Base-by-base conservation (phyloP, 495 filamentous ascomycete genomes). In the Aspergillus panamensis region DNA sequence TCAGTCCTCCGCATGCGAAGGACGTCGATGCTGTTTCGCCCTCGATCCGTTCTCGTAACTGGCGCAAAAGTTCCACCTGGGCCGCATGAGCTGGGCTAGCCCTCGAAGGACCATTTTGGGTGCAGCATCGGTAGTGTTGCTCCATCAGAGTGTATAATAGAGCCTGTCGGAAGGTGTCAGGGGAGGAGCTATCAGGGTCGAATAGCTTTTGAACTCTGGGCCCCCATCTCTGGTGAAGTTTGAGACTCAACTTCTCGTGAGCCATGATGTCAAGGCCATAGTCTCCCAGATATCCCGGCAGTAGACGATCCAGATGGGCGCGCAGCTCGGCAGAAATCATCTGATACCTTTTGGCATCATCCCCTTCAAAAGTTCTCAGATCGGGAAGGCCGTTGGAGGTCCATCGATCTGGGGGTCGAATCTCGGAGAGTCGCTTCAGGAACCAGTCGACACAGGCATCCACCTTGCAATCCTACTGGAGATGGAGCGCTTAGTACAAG, bases 1-100 rank as follows among this genome's bases (percentile, higher is more conserved):
- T 63, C 2, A 16, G 30, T 4, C 64, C 64, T 0, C 61, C 64
- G 21, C 61, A 64, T 3, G 60, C 44, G 31, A 66, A 64, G 0
- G 52, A 47, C 0, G 61, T 61, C 9, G 58, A 45, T 0, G 50
- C 47, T 7, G 39, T 57, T 19, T 62, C 56, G 5, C 25, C 43
- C 14, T 43, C 44, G 20, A 66, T 60, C 1, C 33, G 39, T 6
- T 35, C 8, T 13, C 48, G 37, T 1, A 66, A 17, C 44, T 49
- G 55, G 19, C 39, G 29, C 51, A 58, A 66, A 1, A 49, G 30
- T 16, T 61, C 49, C 9, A 8, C 10, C 37, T 3, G 7, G 12
- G 10, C 14, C 6, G 3, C 29, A 56, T 13, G 33, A 8, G n/a
- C 30, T 1, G 1, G 14, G 6, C 8, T 2, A 9, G 42, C 3